These are phyloP conservation scores for Marasmius sp. DNA, from an alignment of 1,284 basidiomycete species.

Conservation along the genomic window DNA sequence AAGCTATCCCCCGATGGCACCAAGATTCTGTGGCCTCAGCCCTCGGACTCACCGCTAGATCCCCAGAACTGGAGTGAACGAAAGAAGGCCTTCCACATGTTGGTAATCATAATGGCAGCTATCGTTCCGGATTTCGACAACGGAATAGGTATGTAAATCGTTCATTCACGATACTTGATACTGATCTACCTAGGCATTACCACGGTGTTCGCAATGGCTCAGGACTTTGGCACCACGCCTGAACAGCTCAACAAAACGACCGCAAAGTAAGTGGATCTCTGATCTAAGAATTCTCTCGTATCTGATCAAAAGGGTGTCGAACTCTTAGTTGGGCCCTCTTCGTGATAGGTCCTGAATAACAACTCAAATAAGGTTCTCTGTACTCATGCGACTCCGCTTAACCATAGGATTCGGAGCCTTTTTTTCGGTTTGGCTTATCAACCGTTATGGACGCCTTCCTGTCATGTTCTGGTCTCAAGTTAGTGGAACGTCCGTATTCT, in stretches of 20 bases:
- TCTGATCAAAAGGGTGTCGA: background rate
- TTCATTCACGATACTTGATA: background rate
- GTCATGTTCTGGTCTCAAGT: conserved; percentile 19
- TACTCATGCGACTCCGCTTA: background rate
- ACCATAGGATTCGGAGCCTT: conserved; percentile 58
- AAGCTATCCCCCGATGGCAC: conserved; percentile 47
- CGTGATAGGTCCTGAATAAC: conserved; percentile 38
- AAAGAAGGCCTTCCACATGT: conserved; percentile 43
- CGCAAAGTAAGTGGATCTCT: conserved; percentile 36
- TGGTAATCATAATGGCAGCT: conserved; percentile 52
- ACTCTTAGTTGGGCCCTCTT: conserved; percentile 56
- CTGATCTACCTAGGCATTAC: conserved; percentile 42
- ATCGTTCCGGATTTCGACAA: conserved; percentile 54
- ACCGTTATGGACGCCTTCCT: conserved; percentile 17
- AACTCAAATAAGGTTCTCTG: background rate
- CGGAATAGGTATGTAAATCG: conserved; percentile 37
- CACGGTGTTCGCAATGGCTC: conserved; percentile 53
- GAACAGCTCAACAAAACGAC: conserved; percentile 58
- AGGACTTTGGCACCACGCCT: conserved; percentile 51
- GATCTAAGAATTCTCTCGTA: background rate
- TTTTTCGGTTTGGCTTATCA: conserved; percentile 57
- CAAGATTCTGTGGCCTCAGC: conserved; percentile 55
- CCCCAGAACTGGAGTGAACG: conserved; percentile 48
- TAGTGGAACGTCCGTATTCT: background rate
- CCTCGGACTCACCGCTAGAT: conserved; percentile 51